Percentiles rank a stretch among this genome's conserved stretches.
These are phyloP conservation scores for Penicillium crystallinum DNA, from an alignment of 495 filamentous ascomycete species.

Conservation along the genomic window DNA sequence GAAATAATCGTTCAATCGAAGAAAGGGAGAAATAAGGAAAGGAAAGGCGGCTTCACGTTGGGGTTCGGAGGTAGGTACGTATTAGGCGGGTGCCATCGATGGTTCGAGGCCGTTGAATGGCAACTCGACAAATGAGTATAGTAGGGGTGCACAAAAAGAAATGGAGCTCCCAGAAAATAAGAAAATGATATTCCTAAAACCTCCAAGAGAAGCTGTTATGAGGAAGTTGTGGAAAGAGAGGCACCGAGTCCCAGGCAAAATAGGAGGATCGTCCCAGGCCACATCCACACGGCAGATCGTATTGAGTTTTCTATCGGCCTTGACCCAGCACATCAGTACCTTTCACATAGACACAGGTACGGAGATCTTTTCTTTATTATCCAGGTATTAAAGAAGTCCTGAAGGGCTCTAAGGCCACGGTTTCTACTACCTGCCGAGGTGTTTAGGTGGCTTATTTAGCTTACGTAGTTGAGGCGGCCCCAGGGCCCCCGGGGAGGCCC, in stretches of 20 bases:
- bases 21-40: conserved; percentile 7
- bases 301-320: conserved; percentile 1
- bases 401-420: not conserved
- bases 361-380: not conserved
- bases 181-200: not conserved
- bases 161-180: not conserved
- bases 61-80: not conserved
- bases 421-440: not conserved
- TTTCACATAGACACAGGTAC: not conserved
- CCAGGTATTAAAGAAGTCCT: not conserved
- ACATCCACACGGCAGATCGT: conserved; percentile 10
- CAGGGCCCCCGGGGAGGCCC: not conserved
- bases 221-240: not conserved
- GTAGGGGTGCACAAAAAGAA: not conserved
- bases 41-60: conserved; percentile 10
- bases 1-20: conserved; percentile 2
- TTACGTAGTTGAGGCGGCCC: not conserved
- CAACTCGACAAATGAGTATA: not conserved
- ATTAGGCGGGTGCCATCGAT: conserved; percentile 26
- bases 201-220: not conserved
- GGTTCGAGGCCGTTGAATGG: conserved; percentile 2
- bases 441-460: not conserved
- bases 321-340: not conserved
- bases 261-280: conserved; percentile 20
- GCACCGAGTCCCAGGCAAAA: conserved; percentile 5